phyloP scores from a whole-genome alignment of 2,329 filamentous ascomycete species.

The Colletotrichum sp. region DNA sequence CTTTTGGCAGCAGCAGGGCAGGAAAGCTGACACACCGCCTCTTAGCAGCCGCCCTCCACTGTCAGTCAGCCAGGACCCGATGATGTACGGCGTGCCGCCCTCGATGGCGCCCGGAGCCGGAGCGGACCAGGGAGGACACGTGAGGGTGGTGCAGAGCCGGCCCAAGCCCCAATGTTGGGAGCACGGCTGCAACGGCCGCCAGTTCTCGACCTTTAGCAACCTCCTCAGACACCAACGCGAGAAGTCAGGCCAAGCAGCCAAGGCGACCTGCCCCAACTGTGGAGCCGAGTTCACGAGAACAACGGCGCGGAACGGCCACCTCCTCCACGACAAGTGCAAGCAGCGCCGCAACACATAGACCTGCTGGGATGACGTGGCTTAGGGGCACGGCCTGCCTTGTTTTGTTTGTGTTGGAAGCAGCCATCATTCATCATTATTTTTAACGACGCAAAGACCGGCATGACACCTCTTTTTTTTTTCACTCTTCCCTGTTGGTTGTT shows the following conservation, averaged over 20 bases:
- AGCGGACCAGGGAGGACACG: conserved; percentile 45
- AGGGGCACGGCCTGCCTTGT: background rate
- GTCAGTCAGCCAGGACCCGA: conserved; percentile 39
- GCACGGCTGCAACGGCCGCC: conserved; percentile 92
- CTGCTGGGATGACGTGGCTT: background rate
- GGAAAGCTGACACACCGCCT: background rate
- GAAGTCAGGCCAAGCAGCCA: conserved; percentile 88
- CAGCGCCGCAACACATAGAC: conserved; percentile 55
- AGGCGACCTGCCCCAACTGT: conserved; percentile 89
- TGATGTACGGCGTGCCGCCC: conserved; percentile 49
- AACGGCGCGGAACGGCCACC: conserved; percentile 84
- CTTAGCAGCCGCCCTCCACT: conserved; percentile 43
- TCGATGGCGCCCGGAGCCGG: conserved; percentile 39
- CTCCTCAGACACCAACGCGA: conserved; percentile 90
- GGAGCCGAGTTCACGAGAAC: conserved; percentile 93
- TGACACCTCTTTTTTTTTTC: background rate
- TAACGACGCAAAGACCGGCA: background rate
- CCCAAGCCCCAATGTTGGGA: conserved; percentile 98
- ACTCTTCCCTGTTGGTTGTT: background rate
- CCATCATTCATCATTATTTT: background rate
- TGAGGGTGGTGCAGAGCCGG: conserved; percentile 75
- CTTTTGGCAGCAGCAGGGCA: background rate
- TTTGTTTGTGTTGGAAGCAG: background rate
- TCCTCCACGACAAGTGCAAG: conserved; percentile 91
- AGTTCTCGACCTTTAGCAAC: conserved; percentile 97